Conservation (phyloP, 371 early-diverging fungal genomes). For the Batrachochytrium dendrobatidis region DNA sequence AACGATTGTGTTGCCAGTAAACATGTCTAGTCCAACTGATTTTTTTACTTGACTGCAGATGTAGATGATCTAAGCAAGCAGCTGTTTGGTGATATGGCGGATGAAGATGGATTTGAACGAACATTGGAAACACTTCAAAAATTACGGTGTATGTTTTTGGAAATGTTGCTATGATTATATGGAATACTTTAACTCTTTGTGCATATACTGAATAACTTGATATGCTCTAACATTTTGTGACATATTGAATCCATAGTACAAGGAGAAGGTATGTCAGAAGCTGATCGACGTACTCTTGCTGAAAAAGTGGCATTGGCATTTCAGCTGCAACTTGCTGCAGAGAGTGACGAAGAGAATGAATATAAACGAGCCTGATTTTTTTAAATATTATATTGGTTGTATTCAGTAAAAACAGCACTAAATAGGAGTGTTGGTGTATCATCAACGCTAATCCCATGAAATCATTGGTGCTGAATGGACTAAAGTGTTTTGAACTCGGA, state of each 20-base stretch:
- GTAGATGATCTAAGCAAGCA: background rate
- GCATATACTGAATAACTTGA: background rate
- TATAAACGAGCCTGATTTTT: too few relatives aligned
- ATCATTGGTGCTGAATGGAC: too few relatives aligned
- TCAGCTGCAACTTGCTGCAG: background rate
- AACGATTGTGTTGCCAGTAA: background rate
- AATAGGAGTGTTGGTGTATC: too few relatives aligned
- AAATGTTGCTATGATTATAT: background rate
- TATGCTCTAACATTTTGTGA: background rate
- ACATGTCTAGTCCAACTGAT: background rate
- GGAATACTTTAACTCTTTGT: background rate
- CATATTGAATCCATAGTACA: background rate
- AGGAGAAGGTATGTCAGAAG: background rate
- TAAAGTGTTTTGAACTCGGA: too few relatives aligned
- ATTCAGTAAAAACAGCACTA: too few relatives aligned
- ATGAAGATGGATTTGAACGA: background rate
- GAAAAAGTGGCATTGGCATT: constrained; percentile 15
- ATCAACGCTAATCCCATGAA: too few relatives aligned
- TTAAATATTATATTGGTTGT: too few relatives aligned
- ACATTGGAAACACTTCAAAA: background rate
- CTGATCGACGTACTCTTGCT: constrained; percentile 4
- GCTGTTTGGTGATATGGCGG: background rate
- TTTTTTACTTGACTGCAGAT: constrained; percentile 1
- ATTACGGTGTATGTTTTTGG: background rate
- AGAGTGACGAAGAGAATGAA: background rate